Percentiles rank a stretch among this genome's conserved stretches.
These are phyloP conservation scores for Salix dunnii DNA, from an alignment of 345 rosid genomes.

Conservation along the genomic window DNA sequence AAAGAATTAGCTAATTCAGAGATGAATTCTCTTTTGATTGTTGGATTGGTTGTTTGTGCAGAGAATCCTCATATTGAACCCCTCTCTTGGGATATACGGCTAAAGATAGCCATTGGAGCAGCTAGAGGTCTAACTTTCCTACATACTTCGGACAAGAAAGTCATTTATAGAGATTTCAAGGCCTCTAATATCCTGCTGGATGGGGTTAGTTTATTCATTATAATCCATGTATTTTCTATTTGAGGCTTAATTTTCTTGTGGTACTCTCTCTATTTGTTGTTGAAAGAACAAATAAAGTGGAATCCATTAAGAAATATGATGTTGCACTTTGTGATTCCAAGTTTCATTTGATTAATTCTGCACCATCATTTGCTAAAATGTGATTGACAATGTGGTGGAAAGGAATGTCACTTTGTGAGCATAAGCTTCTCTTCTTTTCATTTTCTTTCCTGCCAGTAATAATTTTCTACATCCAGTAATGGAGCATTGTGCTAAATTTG, in stretches of 20 bases:
- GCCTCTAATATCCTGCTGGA: slow-evolving; percentile 80
- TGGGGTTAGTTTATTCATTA: slow-evolving; percentile 41
- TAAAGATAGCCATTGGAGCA: slow-evolving; percentile 73
- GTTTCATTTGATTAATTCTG: background rate
- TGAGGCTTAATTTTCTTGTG: background rate
- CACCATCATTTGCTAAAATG: background rate
- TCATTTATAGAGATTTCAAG: slow-evolving; percentile 83
- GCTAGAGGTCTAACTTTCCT: slow-evolving; percentile 75
- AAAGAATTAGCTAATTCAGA: background rate
- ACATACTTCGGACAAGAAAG: slow-evolving; percentile 63
- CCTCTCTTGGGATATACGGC: slow-evolving; percentile 75
- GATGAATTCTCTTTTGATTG: slow-evolving; percentile 4
- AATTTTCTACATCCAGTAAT: background rate
- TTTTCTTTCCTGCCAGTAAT: background rate
- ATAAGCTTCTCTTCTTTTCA: background rate
- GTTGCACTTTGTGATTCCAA: background rate
- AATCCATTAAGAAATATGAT: background rate
- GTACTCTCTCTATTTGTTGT: background rate
- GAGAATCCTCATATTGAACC: slow-evolving; percentile 52
- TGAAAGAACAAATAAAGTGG: background rate
- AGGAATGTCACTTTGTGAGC: background rate
- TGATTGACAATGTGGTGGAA: background rate
- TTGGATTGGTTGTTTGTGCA: slow-evolving; percentile 19
- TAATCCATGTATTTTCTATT: background rate
- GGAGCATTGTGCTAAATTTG: background rate